A percentile compares a stretch with the other conserved stretches of the same genome.
Conservation (phyloP, 2,329 filamentous ascomycete species). For the Pleurostoma richardsiae region DNA sequence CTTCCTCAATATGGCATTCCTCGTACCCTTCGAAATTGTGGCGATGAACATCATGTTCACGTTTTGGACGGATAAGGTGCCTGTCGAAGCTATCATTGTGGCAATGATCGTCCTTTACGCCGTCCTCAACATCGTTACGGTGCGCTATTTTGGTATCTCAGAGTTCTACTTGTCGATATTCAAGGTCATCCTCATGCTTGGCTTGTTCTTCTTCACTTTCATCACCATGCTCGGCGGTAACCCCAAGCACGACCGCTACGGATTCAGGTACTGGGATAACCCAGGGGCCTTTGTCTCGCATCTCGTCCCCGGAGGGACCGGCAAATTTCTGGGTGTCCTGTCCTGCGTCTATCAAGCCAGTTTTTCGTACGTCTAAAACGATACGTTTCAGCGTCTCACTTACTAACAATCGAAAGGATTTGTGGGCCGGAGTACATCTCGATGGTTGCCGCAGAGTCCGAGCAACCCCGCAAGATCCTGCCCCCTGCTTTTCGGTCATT, state of each 20-base stretch:
- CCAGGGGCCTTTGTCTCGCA: conserved; percentile 51
- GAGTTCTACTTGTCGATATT: conserved; percentile 40
- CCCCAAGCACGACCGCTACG: conserved; percentile 27
- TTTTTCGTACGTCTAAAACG: conserved; percentile 33
- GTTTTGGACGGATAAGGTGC: conserved; percentile 41
- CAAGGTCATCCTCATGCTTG: conserved; percentile 27
- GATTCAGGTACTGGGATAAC: conserved; percentile 32
- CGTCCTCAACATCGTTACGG: conserved; percentile 33
- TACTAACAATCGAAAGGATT: conserved; percentile 52
- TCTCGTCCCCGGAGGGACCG: conserved; percentile 45
- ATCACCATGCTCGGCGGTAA: conserved; percentile 38
- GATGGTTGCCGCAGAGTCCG: conserved; percentile 45
- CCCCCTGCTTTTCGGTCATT: conserved; percentile 62
- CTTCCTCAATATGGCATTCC: conserved; percentile 42
- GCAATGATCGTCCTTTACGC: conserved; percentile 36
- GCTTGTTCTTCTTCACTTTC: conserved; percentile 31
- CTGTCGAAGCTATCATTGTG: conserved; percentile 37
- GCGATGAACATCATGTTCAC: conserved; percentile 43
- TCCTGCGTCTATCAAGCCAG: conserved; percentile 55
- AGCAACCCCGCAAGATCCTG: conserved; percentile 53
- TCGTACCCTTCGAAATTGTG: conserved; percentile 47
- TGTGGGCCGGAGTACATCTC: conserved; percentile 57
- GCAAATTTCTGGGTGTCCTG: conserved; percentile 59
- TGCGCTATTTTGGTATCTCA: conserved; percentile 34
- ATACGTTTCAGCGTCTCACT: too few species aligned